A percentile compares a stretch with the other conserved stretches of the same genome.
These are phyloP conservation scores for Crithidia bombi DNA, from an alignment of 208 protist genomes.

Conservation along the genomic window DNA sequence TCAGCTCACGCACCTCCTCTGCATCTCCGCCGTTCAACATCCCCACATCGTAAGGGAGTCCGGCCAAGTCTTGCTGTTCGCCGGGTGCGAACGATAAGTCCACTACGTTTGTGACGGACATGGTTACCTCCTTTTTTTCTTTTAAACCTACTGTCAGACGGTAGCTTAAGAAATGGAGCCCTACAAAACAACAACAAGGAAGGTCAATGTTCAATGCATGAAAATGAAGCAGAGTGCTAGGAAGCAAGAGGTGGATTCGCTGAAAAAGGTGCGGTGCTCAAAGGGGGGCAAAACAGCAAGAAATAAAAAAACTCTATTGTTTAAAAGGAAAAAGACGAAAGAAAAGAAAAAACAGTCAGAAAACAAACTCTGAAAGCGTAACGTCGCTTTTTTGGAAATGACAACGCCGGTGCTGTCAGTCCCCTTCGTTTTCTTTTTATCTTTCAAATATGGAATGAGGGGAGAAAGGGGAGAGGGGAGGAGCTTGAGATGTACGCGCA, in stretches of 20 bases:
- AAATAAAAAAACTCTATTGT: slow-evolving; percentile 14
- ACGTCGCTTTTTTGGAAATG: too few species aligned
- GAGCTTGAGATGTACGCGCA: too few species aligned
- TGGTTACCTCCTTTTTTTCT: background rate
- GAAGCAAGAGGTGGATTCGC: background rate
- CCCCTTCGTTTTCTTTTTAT: too few species aligned
- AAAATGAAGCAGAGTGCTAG: background rate
- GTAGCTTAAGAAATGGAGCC: background rate
- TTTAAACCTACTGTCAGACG: background rate
- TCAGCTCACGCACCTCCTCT: slow-evolving; percentile 34
- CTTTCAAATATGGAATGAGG: too few species aligned
- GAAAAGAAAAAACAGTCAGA: background rate
- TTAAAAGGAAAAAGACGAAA: slow-evolving; percentile 25
- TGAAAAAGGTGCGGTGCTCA: background rate
- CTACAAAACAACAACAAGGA: background rate
- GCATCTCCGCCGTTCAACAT: slow-evolving; percentile 4
- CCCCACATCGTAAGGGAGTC: slow-evolving; percentile 24
- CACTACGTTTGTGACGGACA: slow-evolving; percentile 14
- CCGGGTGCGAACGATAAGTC: slow-evolving; percentile 37
- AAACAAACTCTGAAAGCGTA: too few species aligned
- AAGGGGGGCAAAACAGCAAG: background rate
- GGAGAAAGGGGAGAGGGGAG: too few species aligned
- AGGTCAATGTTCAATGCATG: background rate
- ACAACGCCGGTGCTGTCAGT: too few species aligned
- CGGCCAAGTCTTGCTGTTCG: slow-evolving; percentile 32